phyloP scores from a whole-genome alignment of 805 yeast species.

The Jamesozyma lodderae region DNA sequence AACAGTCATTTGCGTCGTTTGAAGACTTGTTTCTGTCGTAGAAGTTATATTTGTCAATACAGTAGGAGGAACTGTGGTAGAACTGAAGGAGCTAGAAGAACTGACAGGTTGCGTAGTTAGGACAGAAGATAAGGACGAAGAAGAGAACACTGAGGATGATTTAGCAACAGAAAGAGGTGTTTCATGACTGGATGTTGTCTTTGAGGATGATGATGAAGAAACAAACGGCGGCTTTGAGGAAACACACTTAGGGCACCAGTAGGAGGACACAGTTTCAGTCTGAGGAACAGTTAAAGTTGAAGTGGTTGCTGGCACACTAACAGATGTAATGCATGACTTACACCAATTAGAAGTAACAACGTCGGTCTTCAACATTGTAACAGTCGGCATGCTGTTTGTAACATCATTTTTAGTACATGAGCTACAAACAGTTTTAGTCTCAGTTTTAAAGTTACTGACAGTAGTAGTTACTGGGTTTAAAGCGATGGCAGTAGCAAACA shows the following conservation, averaged over 20 bases:
- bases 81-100: not conserved
- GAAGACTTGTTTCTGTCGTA: not conserved
- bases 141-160: not conserved
- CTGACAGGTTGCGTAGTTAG: not conserved
- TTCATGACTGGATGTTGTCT: no score
- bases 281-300: no score
- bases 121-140: not conserved
- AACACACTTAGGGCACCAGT: no score
- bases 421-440: not conserved
- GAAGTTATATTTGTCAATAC: not conserved
- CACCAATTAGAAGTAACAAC: constrained; percentile 3
- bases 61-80: not conserved
- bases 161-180: no score
- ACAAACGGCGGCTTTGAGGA: no score
- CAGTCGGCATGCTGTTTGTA: not conserved
- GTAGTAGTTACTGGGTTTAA: not conserved
- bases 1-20: not conserved
- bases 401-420: not conserved
- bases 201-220: no score
- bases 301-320: not conserved
- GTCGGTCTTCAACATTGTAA: not conserved
- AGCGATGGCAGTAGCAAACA: not conserved
- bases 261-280: no score
- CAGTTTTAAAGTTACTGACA: not conserved
- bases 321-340: constrained; percentile 3